Percentiles rank a stretch among this genome's conserved stretches.
Evolutionary conservation across 352 stramenopile species (phyloP).

Genomic region (Phytophthora pinifolia): DNA sequence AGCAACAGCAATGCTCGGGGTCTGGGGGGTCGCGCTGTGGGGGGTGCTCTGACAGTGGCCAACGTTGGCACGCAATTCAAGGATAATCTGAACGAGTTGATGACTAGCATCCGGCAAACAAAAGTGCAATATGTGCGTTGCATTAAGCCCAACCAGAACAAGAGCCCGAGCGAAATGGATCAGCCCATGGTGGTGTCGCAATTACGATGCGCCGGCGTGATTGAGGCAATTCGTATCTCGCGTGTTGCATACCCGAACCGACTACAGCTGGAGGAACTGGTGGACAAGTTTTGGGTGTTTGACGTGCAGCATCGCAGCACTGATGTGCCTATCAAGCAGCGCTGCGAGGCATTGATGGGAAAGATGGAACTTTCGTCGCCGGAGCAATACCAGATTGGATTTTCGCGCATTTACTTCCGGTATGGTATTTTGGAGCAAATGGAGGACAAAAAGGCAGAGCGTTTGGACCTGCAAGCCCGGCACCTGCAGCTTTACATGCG

Average conservation of each 20-base stretch:
- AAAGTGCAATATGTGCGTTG: slow-evolving; percentile 99
- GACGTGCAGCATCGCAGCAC: slow-evolving; percentile 38
- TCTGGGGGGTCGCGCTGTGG: slow-evolving; percentile 35
- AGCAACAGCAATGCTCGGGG: slow-evolving; percentile 25
- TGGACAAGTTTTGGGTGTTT: slow-evolving; percentile 85
- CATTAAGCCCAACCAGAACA: slow-evolving; percentile 98
- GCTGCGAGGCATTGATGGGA: slow-evolving; percentile 58
- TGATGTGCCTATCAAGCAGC: slow-evolving; percentile 42
- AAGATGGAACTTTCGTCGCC: slow-evolving; percentile 64
- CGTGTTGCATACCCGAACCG: slow-evolving; percentile 97
- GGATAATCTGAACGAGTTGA: slow-evolving; percentile 91
- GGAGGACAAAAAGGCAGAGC: slow-evolving; percentile 63
- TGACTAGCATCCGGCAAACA: slow-evolving; percentile 93
- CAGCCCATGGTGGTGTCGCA: slow-evolving; percentile 94
- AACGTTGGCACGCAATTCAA: slow-evolving; percentile 88
- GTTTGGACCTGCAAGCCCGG: slow-evolving; percentile 59
- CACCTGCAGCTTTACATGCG: slow-evolving; percentile 76
- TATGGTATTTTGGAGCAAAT: slow-evolving; percentile 79
- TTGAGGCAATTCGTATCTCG: slow-evolving; percentile 98
- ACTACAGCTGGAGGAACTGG: slow-evolving; percentile 82
- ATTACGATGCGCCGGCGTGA: slow-evolving; percentile 96
- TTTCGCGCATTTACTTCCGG: slow-evolving; percentile 81
- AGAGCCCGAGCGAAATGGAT: slow-evolving; percentile 88
- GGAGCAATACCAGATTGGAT: slow-evolving; percentile 75
- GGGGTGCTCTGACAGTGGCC: slow-evolving; percentile 51